Evolutionary conservation across 1,139 yeast species (phyloP), one percentile per base, ranked within the genome.

Genomic region (Pichia sp.): DNA sequence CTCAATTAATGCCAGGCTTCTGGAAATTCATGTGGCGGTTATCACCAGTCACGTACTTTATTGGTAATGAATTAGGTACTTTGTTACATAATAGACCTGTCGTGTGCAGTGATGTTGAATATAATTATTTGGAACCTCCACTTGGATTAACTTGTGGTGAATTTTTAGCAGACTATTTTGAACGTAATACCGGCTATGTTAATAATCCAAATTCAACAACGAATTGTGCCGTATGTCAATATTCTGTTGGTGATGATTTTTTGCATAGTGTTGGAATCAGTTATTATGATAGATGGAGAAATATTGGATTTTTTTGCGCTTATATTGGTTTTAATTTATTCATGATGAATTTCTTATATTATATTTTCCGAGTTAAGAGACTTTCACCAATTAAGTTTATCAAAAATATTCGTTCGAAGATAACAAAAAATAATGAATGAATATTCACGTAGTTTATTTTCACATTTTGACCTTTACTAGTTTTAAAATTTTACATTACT

Each of bases 11-110:
- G 78, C 84, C 84, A 9, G 81, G 83, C 1, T 83, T 84, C 66
- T 83, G 83, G 82, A 51, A 47, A 33, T 86, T 84, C 69, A 80
- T 83, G 86, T 77, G 81, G 69, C 75, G 81, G 58, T 73, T 75
- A 2, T 78, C 85, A 5, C 90, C 90, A 27, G 75, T 78, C 63
- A 80, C 87, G 0, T 84, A 83, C 57, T 70, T 79, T 56, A 72
- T 82, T 50, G 79, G 78, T 45, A 81, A 80, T 41, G 64, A 81
- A 58, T 67, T 81, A 32, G 63, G 76, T n/a, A 51, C 67, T 6
- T 66, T 81, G 45, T 64, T 82, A 29, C 83, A 81, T 51, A 71
- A 74, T 10, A 74, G 81, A 41, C 64, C 69, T 4, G 83, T 84
- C 11, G 57, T 55, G 9, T 85, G 94, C 63, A 59, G 70, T 2